These are phyloP conservation scores for Chromera velia DNA, from an alignment of 73 alveolate genomes.

Conservation along the genomic window DNA sequence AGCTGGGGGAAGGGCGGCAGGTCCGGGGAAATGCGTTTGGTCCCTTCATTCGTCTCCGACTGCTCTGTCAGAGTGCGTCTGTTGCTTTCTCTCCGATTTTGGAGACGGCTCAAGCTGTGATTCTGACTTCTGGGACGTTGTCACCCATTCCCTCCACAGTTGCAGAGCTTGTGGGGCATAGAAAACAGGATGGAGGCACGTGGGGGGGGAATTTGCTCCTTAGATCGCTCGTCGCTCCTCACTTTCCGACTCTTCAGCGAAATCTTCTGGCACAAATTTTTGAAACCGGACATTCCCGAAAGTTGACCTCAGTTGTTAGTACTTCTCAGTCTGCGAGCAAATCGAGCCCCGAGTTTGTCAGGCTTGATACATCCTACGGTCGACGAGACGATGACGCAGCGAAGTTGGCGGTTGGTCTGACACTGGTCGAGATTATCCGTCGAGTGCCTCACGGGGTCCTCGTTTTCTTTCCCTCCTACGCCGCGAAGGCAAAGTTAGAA, in stretches of 20 bases:
- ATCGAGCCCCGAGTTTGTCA: no score
- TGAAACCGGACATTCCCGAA: no score
- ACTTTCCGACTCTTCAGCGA: background rate
- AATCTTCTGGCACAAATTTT: no score
- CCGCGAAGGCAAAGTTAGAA: no score
- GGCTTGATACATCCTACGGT: background rate
- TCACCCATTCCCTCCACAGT: background rate
- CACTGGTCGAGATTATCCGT: background rate
- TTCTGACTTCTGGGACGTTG: conserved; percentile 10
- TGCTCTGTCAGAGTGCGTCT: background rate
- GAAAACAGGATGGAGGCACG: background rate
- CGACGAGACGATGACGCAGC: background rate
- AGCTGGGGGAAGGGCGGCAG: background rate
- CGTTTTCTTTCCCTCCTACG: background rate
- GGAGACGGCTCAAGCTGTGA: background rate
- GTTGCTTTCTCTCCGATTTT: background rate
- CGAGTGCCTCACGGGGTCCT: background rate
- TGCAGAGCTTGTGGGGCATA: background rate
- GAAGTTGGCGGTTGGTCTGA: background rate
- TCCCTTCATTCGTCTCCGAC: background rate
- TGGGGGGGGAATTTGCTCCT: background rate
- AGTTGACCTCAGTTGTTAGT: no score
- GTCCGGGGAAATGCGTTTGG: background rate
- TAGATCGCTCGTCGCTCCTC: background rate
- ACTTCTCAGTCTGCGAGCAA: no score